Evolutionary conservation across 2,329 filamentous ascomycete species (phyloP).

Genomic region (Aspergillus japonicus): DNA sequence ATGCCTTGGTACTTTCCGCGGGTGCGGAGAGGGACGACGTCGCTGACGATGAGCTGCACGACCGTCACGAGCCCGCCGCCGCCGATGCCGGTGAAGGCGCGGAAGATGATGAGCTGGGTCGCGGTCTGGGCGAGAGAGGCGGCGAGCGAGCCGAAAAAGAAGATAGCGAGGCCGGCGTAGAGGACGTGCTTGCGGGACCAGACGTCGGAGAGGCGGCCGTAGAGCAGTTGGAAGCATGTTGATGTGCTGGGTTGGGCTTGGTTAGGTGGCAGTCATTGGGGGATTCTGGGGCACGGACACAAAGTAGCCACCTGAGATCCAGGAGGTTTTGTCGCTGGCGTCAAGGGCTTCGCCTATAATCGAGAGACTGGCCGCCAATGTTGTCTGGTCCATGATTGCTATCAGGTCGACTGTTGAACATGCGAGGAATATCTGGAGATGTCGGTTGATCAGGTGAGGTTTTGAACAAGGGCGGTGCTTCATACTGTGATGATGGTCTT

Average conservation of each 20-base stretch:
- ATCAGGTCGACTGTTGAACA: conserved; percentile 57
- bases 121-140: conserved; percentile 58
- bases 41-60: conserved; percentile 61
- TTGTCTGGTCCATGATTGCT: conserved; percentile 60
- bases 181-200: conserved; percentile 60
- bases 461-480: neutral
- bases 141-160: conserved; percentile 58
- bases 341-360: conserved; percentile 54
- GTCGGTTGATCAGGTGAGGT: neutral
- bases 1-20: conserved; percentile 62
- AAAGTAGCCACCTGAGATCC: conserved; percentile 58
- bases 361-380: conserved; percentile 55
- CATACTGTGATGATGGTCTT: conserved; percentile 53
- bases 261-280: neutral
- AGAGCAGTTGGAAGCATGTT: conserved; percentile 64
- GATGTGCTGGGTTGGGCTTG: conserved; percentile 65
- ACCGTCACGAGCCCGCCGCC: conserved; percentile 60
- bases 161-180: conserved; percentile 52
- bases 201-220: conserved; percentile 61
- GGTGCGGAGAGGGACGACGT: conserved; percentile 59
- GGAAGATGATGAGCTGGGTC: conserved; percentile 60
- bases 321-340: conserved; percentile 52
- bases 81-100: conserved; percentile 60
- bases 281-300: conserved; percentile 54
- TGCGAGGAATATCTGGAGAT: conserved; percentile 53